Evolutionary conservation across 192 early-diverging fungal species (phyloP), one percentile per base, ranked within the genome.

Genomic region (Coemansia sp.): DNA sequence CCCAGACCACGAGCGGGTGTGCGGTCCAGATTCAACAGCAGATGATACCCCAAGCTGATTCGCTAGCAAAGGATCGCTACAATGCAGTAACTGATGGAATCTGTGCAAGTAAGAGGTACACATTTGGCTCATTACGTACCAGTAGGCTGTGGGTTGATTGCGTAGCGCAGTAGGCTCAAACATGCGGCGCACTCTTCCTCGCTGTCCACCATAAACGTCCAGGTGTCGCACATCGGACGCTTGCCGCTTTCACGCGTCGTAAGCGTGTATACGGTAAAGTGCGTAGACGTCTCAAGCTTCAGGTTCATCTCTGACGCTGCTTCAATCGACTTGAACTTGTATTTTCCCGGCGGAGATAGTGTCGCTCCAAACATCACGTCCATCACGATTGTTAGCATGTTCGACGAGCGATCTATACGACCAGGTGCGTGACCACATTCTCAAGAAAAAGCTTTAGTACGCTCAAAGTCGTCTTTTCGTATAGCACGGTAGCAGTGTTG

Each of bases 271-370:
- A 82, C 75, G 12, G 74, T 82, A 60, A 82, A 82, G 59, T 82
- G 75, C 29, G 75, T 72, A n/a, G 80, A 82, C 10, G 67, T 58
- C 17, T 62, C 67, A 19, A 77, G 70, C 17, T 59, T 50, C 19
- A 73, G 62, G 49, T 77, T 74, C 21, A 49, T 32, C 12, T 37
- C 58, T 4, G 66, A 65, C 14, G 70, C 74, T 10, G 71, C 63
- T 61, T 72, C 80, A 37, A 76, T 65, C 39, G 80, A 77, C 54
- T 70, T 71, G 75, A 74, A 77, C 75, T 82, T 82, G 71, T 68
- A 73, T 54, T 77, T 76, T 29, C 61, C 65, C 3, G 71, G 56
- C 15, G 74, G 74, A 29, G 75, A 77, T 56, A 82, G 69, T 24
- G 74, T 77, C 0, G 69, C 74, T 14, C 80, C 80, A 61, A 77